These are phyloP conservation scores for Jacaranda copaia DNA, from an alignment of 257 asterid species.

Conservation along the genomic window DNA sequence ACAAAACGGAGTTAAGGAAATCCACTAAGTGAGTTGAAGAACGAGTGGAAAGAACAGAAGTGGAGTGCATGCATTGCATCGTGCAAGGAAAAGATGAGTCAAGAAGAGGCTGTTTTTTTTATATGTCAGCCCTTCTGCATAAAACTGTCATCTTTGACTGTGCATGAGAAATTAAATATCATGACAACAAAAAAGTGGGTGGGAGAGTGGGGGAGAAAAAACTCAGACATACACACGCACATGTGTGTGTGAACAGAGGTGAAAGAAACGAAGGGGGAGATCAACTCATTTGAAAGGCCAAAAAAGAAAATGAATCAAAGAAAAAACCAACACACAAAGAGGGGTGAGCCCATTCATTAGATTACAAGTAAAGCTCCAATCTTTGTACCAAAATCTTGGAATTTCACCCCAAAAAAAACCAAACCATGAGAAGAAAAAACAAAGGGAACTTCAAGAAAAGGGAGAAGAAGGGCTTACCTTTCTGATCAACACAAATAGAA, in stretches of 20 bases:
- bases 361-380: constrained; percentile 34
- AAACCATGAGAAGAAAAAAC: background rate
- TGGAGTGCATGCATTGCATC: constrained; percentile 29
- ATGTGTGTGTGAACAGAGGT: constrained; percentile 24
- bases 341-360: constrained; percentile 6
- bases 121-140: constrained; percentile 45
- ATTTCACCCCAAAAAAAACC: background rate
- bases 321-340: background rate
- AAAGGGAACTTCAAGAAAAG: background rate
- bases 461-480: constrained; percentile 30
- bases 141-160: constrained; percentile 40
- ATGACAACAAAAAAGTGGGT: background rate
- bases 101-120: constrained; percentile 39
- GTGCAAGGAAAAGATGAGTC: constrained; percentile 42
- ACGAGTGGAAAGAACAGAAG: background rate
- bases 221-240: constrained; percentile 26
- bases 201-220: background rate
- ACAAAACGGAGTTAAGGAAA: background rate
- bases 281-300: background rate
- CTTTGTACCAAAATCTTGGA: constrained; percentile 32
- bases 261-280: background rate
- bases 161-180: constrained; percentile 27
- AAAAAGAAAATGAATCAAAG: background rate
- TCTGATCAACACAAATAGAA: background rate
- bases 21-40: constrained; percentile 20